Evolutionary conservation across 495 filamentous ascomycete genomes (phyloP).

Genomic region (Trichoderma gamsii): DNA sequence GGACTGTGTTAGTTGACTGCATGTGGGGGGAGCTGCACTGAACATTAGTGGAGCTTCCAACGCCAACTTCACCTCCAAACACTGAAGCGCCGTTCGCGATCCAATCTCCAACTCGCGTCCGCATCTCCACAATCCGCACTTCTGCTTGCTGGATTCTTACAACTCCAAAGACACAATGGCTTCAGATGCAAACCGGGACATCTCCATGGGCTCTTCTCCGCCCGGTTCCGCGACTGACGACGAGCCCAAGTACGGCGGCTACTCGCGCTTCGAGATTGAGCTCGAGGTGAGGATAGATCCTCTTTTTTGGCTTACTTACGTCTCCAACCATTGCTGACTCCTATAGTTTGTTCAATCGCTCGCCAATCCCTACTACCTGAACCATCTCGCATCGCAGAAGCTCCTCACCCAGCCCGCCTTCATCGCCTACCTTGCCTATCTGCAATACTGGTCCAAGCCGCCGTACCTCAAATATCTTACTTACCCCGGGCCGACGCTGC

Average conservation of each 20-base stretch:
- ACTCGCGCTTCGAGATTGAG: conserved; percentile 67
- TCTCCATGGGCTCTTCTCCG: conserved; percentile 26
- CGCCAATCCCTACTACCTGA: conserved; percentile 76
- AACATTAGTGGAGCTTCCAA: not conserved
- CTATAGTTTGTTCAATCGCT: conserved; percentile 79
- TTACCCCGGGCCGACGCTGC: conserved; percentile 78
- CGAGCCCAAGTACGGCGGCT: conserved; percentile 56
- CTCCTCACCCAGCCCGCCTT: conserved; percentile 59
- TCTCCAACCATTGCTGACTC: not conserved
- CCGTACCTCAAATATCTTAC: conserved; percentile 75
- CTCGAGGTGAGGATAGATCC: conserved; percentile 48
- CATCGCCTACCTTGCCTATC: conserved; percentile 73
- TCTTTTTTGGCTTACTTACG: conserved; percentile 1
- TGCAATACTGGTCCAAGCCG: conserved; percentile 78
- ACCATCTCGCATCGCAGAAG: conserved; percentile 68
- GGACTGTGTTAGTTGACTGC: no score
- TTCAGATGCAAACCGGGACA: conserved; percentile 16
- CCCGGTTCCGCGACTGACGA: conserved; percentile 28
- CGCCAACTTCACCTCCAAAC: not conserved
- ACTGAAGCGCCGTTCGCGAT: not conserved
- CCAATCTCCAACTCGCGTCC: not conserved
- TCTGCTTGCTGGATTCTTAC: not conserved
- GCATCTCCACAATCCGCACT: not conserved
- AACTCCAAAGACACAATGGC: not conserved
- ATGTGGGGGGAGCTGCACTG: not conserved